Evolutionary conservation across 2,329 filamentous ascomycete genomes (phyloP), one percentile per base, ranked within the genome.

Genomic region (Phyllosticta paracitricarpa): DNA sequence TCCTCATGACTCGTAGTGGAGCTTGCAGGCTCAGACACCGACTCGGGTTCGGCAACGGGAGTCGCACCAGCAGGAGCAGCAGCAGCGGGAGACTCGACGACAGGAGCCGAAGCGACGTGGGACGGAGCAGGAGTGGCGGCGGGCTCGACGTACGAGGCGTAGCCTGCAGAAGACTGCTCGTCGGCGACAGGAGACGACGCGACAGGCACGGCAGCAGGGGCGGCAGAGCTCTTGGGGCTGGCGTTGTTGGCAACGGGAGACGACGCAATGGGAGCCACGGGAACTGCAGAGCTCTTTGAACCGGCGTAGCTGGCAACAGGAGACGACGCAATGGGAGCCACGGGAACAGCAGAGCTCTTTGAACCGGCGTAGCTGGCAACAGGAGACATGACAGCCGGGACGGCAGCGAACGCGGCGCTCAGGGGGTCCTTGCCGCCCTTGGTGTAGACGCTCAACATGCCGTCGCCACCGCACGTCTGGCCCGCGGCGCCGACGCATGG

Each of bases 381-480:
- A 19, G 14, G 40, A 48, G 40, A 48, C 17, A 48, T 3, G 6
- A 6, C 40, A 48, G 40, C 40, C 14, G 40, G 17, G n/a, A n/a
- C 40, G 14, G 40, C 40, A 19, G 40, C 17, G 17, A n/a, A 14
- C n/a, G n/a, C 40, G 17, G 40, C 40, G 14, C 40, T 48, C 40
- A 48, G 40, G 17, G 40, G 17, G 19, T 48, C 51, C 35, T 30
- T 59, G 12, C 53, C 61, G 7, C 30, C 56, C 57, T 62, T 63
- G 12, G 51, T 51, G 24, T 61, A 63, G 7, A 63, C 54, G n/a
- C 54, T 59, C 52, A 61, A 22, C 10, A 26, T 28, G 14, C 28
- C 57, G 19, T 54, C 30, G 2, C 61, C 61, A 24, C 57, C 61
- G 25, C 61, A 62, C 2, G 22, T 40, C 54, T 62, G 51, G 40